phyloP scores from a whole-genome alignment of 1,139 yeast species.

The Debaryomyces udenii region DNA sequence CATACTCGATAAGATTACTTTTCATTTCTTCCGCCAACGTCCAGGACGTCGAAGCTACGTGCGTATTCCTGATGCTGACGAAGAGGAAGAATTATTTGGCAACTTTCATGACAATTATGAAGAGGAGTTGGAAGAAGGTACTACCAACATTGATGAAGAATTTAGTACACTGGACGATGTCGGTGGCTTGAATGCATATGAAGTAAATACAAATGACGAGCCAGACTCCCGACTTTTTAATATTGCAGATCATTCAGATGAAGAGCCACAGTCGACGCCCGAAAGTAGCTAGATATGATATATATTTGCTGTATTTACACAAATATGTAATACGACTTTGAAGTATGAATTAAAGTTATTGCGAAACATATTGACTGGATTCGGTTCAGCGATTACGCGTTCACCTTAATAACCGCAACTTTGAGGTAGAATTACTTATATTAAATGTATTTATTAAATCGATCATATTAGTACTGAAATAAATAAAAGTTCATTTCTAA shows the following conservation, averaged over 20 bases:
- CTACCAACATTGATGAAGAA: conserved; percentile 19
- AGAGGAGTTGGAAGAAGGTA: conserved; percentile 47
- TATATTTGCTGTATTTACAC: too few relatives aligned
- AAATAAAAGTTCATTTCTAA: not conserved
- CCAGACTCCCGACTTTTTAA: conserved; percentile 41
- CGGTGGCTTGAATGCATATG: conserved; percentile 1
- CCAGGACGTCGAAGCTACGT: conserved; percentile 49
- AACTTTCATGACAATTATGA: conserved; percentile 51
- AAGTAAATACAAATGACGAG: conserved; percentile 7
- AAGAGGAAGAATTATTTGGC: conserved; percentile 54
- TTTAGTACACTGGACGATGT: conserved; percentile 16
- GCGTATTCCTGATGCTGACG: conserved; percentile 46
- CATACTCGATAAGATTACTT: conserved; percentile 38
- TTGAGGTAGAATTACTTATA: too few relatives aligned
- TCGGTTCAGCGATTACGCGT: too few relatives aligned
- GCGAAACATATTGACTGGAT: too few relatives aligned
- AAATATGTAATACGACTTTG: too few relatives aligned
- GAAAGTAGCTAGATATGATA: conserved; percentile 4
- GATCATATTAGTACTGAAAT: too few relatives aligned
- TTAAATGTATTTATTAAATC: too few relatives aligned
- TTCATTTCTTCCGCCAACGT: conserved; percentile 41
- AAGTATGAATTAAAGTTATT: too few relatives aligned
- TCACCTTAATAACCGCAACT: too few relatives aligned
- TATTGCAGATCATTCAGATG: conserved; percentile 41
- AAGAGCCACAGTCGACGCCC: conserved; percentile 18